These are phyloP conservation scores for Trichophyton simii DNA, from an alignment of 2,329 filamentous ascomycete species.

Conservation along the genomic window DNA sequence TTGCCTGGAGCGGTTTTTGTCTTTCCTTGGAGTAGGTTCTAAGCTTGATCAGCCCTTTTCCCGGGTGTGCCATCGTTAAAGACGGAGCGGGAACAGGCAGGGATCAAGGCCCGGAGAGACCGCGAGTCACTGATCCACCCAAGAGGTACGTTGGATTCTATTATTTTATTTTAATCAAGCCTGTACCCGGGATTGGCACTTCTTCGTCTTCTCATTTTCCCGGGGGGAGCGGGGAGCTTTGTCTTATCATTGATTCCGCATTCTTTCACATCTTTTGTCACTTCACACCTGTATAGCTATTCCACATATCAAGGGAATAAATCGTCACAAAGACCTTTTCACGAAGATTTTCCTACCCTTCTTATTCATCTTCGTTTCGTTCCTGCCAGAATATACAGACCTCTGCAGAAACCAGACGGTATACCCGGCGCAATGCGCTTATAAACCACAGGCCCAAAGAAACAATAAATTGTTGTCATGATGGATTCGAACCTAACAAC, in stretches of 20 bases:
- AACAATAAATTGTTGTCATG: neutral
- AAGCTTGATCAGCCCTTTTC: neutral
- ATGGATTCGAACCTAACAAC: slow-evolving; percentile 7
- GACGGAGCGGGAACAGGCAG: neutral
- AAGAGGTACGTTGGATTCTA: neutral
- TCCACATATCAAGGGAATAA: neutral
- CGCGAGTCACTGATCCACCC: neutral
- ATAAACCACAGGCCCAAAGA: neutral
- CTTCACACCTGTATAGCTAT: neutral
- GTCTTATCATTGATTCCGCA: neutral
- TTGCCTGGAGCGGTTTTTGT: neutral
- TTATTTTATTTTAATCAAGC: neutral
- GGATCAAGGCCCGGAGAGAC: neutral
- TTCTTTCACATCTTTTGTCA: neutral
- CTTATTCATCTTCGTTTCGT: neutral
- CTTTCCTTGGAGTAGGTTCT: neutral
- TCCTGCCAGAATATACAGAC: neutral
- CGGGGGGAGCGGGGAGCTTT: no score
- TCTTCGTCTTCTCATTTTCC: neutral
- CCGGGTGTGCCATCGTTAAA: neutral
- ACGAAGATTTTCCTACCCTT: neutral
- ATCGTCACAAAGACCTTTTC: no score
- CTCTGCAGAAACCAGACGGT: neutral
- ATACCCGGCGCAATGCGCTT: neutral
- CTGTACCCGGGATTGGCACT: neutral